phyloP scores from a whole-genome alignment of 1,284 basidiomycete genomes.

The Ganoderma multipileum region DNA sequence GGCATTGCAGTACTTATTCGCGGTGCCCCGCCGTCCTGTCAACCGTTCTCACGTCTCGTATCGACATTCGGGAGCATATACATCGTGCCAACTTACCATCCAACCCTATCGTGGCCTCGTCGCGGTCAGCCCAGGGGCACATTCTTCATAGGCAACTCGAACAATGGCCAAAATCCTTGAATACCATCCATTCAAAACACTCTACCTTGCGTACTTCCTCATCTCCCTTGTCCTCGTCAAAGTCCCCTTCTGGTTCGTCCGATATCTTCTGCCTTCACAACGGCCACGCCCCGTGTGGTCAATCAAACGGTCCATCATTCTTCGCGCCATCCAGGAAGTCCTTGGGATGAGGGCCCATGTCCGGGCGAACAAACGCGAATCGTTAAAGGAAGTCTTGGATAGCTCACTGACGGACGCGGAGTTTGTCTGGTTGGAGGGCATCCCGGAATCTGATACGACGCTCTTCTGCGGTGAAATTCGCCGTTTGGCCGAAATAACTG shows the following conservation, averaged over 20 bases:
- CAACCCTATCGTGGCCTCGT: neutral
- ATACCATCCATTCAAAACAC: conserved; percentile 19
- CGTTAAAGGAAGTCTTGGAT: conserved; percentile 10
- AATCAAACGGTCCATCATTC: conserved; percentile 23
- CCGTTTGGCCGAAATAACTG: conserved; percentile 31
- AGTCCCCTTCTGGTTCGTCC: conserved; percentile 19
- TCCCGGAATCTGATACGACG: conserved; percentile 11
- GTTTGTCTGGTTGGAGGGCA: conserved; percentile 31
- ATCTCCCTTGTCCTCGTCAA: conserved; percentile 15
- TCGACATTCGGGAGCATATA: neutral
- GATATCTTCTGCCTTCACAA: conserved; percentile 8
- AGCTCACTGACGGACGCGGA: conserved; percentile 20
- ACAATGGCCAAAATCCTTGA: neutral
- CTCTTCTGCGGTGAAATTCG: conserved; percentile 24
- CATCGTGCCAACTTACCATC: neutral
- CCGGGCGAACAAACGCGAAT: neutral
- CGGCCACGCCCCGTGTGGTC: conserved; percentile 18
- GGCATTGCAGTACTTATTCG: too few relatives aligned
- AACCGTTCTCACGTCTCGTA: too few relatives aligned
- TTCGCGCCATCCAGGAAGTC: conserved; percentile 16
- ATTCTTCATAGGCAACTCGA: too few relatives aligned
- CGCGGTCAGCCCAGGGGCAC: neutral
- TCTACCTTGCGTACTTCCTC: conserved; percentile 18
- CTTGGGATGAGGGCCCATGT: conserved; percentile 5
- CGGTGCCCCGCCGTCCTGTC: too few relatives aligned